Percentiles rank a stretch among this genome's conserved stretches.
Conservation (phyloP, 208 protist genomes). For the Phytomonas sp. region DNA sequence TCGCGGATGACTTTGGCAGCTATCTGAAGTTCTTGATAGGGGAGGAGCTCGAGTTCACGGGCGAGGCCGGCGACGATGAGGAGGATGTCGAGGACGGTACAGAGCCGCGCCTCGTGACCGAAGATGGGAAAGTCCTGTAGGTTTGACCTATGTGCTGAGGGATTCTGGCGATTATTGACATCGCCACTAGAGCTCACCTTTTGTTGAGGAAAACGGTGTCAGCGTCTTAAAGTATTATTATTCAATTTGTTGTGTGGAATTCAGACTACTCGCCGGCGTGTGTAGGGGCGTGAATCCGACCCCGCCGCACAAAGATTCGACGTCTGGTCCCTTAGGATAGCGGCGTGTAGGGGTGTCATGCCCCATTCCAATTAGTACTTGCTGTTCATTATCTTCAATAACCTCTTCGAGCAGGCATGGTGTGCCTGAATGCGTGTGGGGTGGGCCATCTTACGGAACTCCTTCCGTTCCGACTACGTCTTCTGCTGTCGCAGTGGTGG, state of each 20-base stretch:
- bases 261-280: not conserved
- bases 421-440: not conserved
- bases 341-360: not conserved
- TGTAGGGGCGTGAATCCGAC: not conserved
- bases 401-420: not conserved
- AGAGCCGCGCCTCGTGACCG: not conserved
- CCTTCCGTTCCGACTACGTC: not conserved
- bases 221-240: constrained; percentile 8
- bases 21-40: constrained; percentile 48
- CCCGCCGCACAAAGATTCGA: not conserved
- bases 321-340: not conserved
- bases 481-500: not conserved
- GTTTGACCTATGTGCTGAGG: no score
- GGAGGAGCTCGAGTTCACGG: constrained; percentile 55
- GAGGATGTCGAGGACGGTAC: constrained; percentile 33
- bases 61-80: constrained; percentile 49
- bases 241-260: constrained; percentile 13
- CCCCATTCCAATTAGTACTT: not conserved
- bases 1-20: constrained; percentile 43
- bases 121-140: constrained; percentile 1
- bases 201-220: not conserved
- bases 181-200: no score
- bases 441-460: not conserved
- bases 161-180: no score
- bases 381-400: not conserved